Base-by-base conservation (phyloP, 164 flowering plant genomes). In the Saururus chinensis region DNA sequence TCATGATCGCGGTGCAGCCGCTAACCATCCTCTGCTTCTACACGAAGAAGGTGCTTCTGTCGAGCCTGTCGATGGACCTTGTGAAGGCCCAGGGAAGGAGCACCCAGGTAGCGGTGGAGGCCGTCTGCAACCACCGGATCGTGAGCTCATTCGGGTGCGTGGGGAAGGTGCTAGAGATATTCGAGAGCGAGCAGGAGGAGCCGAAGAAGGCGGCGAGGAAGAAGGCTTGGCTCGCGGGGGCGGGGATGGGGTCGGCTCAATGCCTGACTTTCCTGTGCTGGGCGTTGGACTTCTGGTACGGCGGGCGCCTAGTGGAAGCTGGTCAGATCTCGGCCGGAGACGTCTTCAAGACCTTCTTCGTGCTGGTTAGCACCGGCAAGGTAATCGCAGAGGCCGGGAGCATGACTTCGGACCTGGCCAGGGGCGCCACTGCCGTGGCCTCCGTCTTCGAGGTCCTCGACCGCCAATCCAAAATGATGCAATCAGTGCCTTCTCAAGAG, bases 351-450 rank as follows among this genome's bases (percentile, higher is more conserved):
- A 92, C 96, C 5, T 92, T 89, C 68, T 87, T 89, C 73, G 75
- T 92, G 21, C 68, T 89, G 73, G 95, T 92, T 0, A 89, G 95
- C 67, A 92, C 96, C 0, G 96, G 98, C 0, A 89, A 84, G 66
- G 96, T 92, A 23, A 87, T 92, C 35, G 98, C 98, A 9, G 96
- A 92, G 0, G 96, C 98, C 7, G 98, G 98, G 17, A 92, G 96
- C 75, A 92, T 89, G 98, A 92, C 98, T 0, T 79, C 96, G n/a
- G 98, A 89, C 66, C 69, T 92, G 22, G 96, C 95, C 26, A 89
- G 82, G 69, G 92, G 98, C 4, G 79, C 98, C 1, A 70, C 86
- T 0, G 92, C 96, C 0, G 77, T 92, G 9, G 82, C 92, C 14
- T 87, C 98, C 0, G 87, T 92, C 30, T 89, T 92, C 52, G 66